Evolutionary conservation across 2,329 filamentous ascomycete species (phyloP).

Genomic region (Alternaria viburni): DNA sequence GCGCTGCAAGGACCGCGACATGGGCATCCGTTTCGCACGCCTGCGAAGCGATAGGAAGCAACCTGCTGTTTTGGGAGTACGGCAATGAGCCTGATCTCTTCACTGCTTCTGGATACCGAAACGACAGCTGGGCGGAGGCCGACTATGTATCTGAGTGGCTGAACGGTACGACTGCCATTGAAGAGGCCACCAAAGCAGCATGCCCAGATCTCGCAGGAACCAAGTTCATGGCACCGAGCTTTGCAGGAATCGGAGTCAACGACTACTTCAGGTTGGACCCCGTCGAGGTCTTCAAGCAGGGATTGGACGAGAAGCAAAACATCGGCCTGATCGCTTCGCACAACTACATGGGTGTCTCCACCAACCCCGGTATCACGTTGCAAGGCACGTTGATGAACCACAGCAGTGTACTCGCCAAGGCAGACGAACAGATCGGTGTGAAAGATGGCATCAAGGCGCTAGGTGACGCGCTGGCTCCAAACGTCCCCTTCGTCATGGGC

Average conservation of each 20-base stretch:
- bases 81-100: constrained; percentile 70
- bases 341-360: constrained; percentile 68
- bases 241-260: not conserved
- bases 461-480: constrained; percentile 50
- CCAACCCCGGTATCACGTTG: constrained; percentile 64
- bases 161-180: constrained; percentile 4
- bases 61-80: constrained; percentile 65
- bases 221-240: constrained; percentile 9
- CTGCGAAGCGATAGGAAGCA: constrained; percentile 62
- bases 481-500: constrained; percentile 62
- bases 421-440: constrained; percentile 38
- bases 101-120: constrained; percentile 58
- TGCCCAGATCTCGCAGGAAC: not conserved
- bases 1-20: constrained; percentile 49
- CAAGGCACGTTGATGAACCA: constrained; percentile 71
- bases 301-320: constrained; percentile 34
- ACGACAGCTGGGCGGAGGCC: constrained; percentile 59
- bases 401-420: constrained; percentile 52
- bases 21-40: constrained; percentile 62
- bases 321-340: constrained; percentile 64
- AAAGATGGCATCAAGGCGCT: constrained; percentile 54
- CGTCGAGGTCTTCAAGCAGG: not conserved
- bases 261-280: not conserved
- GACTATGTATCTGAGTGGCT: constrained; percentile 41
- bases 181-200: not conserved